phyloP scores from a whole-genome alignment of 148 eudicot species.

The Persicaria tinctoria region DNA sequence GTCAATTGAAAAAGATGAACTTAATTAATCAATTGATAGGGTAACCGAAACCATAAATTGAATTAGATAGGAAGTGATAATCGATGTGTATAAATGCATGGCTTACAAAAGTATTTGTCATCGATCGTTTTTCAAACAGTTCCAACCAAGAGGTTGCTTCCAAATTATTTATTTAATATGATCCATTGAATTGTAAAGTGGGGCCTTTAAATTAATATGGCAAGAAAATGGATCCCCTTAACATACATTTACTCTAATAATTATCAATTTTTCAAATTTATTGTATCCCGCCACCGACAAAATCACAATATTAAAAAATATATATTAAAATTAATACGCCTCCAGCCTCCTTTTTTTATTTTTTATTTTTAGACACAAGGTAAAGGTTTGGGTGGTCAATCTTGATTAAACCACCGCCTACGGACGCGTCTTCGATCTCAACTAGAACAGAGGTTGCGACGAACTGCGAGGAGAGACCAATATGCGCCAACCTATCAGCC shows the following conservation, averaged over 20 bases:
- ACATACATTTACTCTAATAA: neutral
- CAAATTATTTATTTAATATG: neutral
- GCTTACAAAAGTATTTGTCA: neutral
- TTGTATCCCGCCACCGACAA: neutral
- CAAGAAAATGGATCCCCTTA: neutral
- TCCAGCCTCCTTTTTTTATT: too few species aligned
- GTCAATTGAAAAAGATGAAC: neutral
- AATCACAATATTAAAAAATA: neutral
- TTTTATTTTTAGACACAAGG: too few species aligned
- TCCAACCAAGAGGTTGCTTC: conserved; percentile 7
- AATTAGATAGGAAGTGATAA: neutral
- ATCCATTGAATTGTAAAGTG: conserved; percentile 1
- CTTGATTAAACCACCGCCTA: too few species aligned
- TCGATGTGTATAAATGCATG: neutral
- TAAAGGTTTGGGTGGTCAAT: too few species aligned
- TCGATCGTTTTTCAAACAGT: neutral
- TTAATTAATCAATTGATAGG: neutral
- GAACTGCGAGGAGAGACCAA: too few species aligned
- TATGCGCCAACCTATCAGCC: too few species aligned
- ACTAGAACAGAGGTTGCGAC: too few species aligned
- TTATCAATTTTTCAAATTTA: neutral
- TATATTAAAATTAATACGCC: too few species aligned
- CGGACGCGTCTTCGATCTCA: too few species aligned
- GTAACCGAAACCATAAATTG: neutral
- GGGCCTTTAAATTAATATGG: neutral